phyloP scores from a whole-genome alignment of 169 alveolate species.

The Eimeria maxima region DNA sequence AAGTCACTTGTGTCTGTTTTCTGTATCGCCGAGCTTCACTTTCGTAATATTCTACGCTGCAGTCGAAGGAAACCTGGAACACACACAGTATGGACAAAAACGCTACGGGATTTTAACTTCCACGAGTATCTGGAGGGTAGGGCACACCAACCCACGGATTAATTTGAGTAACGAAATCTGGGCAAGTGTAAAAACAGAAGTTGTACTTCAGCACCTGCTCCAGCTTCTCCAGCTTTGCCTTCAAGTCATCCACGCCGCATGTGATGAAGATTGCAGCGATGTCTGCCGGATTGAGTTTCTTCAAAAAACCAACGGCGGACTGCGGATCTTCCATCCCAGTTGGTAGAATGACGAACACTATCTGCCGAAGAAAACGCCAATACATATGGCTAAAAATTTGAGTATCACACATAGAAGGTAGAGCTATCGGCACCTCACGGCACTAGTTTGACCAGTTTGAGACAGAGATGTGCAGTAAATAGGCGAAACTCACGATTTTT shows the following conservation, averaged over 20 bases:
- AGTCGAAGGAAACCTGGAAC: slow-evolving; percentile 78
- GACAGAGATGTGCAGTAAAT: background rate
- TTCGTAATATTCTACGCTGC: slow-evolving; percentile 82
- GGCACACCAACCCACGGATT: background rate
- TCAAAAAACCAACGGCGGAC: slow-evolving; percentile 73
- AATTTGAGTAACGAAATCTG: background rate
- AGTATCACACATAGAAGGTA: background rate
- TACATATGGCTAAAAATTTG: background rate
- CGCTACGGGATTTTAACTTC: background rate
- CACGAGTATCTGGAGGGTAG: background rate
- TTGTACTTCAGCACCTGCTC: slow-evolving; percentile 66
- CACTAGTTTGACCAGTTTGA: background rate
- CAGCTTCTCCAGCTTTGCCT: slow-evolving; percentile 80
- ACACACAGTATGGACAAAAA: background rate
- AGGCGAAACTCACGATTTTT: slow-evolving; percentile 66
- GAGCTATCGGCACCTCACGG: background rate
- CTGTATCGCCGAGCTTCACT: slow-evolving; percentile 81
- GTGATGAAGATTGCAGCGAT: slow-evolving; percentile 82
- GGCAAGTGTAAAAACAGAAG: background rate
- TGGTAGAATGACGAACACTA: slow-evolving; percentile 80
- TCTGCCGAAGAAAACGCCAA: background rate
- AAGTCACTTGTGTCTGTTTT: slow-evolving; percentile 80
- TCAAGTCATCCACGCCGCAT: slow-evolving; percentile 82
- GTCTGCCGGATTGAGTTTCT: slow-evolving; percentile 80
- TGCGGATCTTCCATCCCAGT: slow-evolving; percentile 82